A percentile compares a stretch with the other conserved stretches of the same genome.
Evolutionary conservation across 176 grass and related monocot genomes (phyloP).

Genomic region (Avena insularis): DNA sequence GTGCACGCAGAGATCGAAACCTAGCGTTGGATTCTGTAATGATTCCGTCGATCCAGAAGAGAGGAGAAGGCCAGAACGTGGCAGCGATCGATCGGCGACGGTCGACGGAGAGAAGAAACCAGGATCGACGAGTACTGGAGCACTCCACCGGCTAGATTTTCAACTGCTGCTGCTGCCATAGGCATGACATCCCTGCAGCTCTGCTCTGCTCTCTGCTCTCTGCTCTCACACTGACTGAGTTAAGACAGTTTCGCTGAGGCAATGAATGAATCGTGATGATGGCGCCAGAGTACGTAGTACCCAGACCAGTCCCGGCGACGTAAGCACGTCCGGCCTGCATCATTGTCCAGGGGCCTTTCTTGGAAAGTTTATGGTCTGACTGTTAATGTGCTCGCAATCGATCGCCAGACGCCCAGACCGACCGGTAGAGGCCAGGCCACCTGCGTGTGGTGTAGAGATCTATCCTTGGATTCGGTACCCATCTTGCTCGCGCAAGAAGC

Average conservation of each 20-base stretch:
- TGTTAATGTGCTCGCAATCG: not conserved
- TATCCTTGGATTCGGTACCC: not conserved
- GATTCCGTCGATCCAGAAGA: not conserved
- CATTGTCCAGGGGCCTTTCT: slow-evolving; percentile 44
- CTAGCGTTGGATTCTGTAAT: slow-evolving; percentile 47
- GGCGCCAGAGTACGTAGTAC: not conserved
- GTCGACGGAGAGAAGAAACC: not conserved
- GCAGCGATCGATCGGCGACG: not conserved
- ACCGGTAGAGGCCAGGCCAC: too few relatives aligned
- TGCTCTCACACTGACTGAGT: slow-evolving; percentile 8
- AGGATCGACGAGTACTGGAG: not conserved
- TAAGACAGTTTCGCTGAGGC: slow-evolving; percentile 12
- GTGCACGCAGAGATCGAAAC: slow-evolving; percentile 4
- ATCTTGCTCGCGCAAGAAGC: not conserved
- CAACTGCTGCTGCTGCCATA: slow-evolving; percentile 39
- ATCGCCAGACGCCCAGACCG: too few relatives aligned
- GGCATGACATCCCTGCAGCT: slow-evolving; percentile 32
- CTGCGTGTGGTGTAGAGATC: not conserved
- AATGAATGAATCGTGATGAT: slow-evolving; percentile 31
- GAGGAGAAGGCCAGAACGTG: not conserved
- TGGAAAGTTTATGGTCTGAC: slow-evolving; percentile 39
- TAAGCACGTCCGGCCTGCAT: not conserved
- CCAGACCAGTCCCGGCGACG: not conserved
- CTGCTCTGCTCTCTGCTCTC: not conserved
- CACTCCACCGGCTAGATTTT: slow-evolving; percentile 4